Conservation (phyloP, 2,329 filamentous ascomycete genomes). For the Rhynchosporium graminicola region DNA sequence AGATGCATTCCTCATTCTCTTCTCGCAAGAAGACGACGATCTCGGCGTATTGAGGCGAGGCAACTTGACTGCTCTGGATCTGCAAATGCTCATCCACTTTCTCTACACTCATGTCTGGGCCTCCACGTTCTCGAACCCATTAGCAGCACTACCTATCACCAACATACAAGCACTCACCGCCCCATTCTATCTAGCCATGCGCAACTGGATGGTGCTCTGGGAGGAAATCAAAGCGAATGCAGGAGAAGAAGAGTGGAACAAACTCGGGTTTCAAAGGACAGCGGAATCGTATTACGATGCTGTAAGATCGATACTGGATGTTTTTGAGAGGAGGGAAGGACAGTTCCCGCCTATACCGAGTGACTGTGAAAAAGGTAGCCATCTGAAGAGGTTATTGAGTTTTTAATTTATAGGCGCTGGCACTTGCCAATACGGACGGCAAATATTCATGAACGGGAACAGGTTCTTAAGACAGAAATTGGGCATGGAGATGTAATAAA, state of each 20-base stretch:
- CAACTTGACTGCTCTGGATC: constrained; percentile 35
- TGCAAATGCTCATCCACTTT: constrained; percentile 40
- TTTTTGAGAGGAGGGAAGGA: constrained; percentile 34
- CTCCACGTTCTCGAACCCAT: constrained; percentile 35
- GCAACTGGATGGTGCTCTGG: constrained; percentile 39
- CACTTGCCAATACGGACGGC: background rate
- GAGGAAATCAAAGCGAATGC: constrained; percentile 32
- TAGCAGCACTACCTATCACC: constrained; percentile 27
- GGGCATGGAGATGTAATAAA: background rate
- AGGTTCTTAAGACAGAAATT: background rate
- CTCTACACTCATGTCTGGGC: constrained; percentile 39
- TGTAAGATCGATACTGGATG: constrained; percentile 28
- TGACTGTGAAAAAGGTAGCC: constrained; percentile 38
- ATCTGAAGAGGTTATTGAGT: constrained; percentile 36
- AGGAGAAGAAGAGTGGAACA: constrained; percentile 34
- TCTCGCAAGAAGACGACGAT: constrained; percentile 29
- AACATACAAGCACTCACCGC: constrained; percentile 24
- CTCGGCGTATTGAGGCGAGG: constrained; percentile 26
- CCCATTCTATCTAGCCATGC: constrained; percentile 36
- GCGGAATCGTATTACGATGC: constrained; percentile 38
- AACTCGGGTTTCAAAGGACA: constrained; percentile 37
- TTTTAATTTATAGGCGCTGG: constrained; percentile 20
- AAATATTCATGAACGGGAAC: too few relatives aligned
- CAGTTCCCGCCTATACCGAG: constrained; percentile 33
- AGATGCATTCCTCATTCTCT: constrained; percentile 36